Percentiles rank a stretch among this genome's conserved stretches.
Conservation (phyloP, 306 rosid species). For the Cercis canadensis region DNA sequence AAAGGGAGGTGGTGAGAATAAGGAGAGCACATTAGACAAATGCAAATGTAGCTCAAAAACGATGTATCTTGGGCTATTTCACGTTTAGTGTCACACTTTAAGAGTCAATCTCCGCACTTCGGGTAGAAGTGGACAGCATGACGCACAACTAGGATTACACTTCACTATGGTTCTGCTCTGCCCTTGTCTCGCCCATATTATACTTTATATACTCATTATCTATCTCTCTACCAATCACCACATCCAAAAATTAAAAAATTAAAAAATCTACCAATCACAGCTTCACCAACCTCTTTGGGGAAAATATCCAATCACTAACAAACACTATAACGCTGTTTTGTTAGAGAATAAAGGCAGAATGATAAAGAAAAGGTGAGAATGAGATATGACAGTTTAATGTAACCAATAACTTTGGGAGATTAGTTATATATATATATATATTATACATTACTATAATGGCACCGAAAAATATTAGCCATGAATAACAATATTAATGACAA, state of each 20-base stretch:
- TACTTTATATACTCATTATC: no score
- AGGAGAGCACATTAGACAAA: no score
- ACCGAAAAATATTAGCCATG: constrained; percentile 8
- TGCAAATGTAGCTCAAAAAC: neutral
- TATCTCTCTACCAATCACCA: no score
- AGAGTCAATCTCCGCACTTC: constrained; percentile 37
- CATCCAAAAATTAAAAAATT: no score
- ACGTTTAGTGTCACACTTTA: constrained; percentile 25
- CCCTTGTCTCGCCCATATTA: no score
- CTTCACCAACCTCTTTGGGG: neutral
- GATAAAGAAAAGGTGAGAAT: neutral
- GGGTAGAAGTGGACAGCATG: neutral
- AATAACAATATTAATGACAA: neutral
- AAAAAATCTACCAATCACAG: neutral
- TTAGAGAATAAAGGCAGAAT: no score
- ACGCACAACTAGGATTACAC: no score
- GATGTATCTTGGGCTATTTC: constrained; percentile 21
- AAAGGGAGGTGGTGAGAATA: neutral
- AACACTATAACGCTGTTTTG: no score
- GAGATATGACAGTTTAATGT: neutral
- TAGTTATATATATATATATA: no score
- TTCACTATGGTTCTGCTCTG: no score
- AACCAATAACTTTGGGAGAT: no score
- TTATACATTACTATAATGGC: neutral
- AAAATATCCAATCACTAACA: no score